These are phyloP conservation scores for Malus hybrid DNA, from an alignment of 331 rosid genomes.

Conservation along the genomic window DNA sequence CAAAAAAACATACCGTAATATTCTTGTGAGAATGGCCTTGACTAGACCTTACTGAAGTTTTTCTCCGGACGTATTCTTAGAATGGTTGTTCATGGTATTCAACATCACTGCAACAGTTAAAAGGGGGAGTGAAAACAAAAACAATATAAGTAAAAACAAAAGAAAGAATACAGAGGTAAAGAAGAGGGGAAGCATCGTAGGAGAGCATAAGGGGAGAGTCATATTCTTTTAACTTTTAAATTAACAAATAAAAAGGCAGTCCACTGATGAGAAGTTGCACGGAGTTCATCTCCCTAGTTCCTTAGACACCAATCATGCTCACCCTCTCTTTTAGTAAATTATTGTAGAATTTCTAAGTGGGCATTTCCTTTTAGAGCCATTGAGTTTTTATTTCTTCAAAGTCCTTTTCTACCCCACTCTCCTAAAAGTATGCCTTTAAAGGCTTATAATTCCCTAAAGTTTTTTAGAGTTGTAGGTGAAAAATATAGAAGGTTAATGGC, in stretches of 20 bases:
- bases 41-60: neutral
- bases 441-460: neutral
- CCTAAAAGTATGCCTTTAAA: constrained; percentile 14
- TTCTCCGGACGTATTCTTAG: constrained; percentile 21
- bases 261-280: constrained; percentile 70
- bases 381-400: constrained; percentile 9
- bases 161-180: constrained; percentile 27
- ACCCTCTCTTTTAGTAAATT: constrained; percentile 26
- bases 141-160: neutral
- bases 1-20: neutral
- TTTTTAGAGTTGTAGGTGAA: constrained; percentile 3
- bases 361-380: constrained; percentile 66
- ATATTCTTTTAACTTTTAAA: constrained; percentile 36
- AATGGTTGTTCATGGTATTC: constrained; percentile 15
- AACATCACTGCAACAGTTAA: neutral
- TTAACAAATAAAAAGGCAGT: constrained; percentile 50
- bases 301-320: constrained; percentile 33
- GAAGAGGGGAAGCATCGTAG: constrained; percentile 34
- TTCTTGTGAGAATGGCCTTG: neutral
- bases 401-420: constrained; percentile 22
- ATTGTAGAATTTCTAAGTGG: constrained; percentile 71
- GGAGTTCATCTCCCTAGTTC: constrained; percentile 42
- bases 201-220: constrained; percentile 38
- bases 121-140: neutral
- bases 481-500: constrained; percentile 1